phyloP scores from a whole-genome alignment of 139 green algal species.

The Spirogloea muscicola region DNA sequence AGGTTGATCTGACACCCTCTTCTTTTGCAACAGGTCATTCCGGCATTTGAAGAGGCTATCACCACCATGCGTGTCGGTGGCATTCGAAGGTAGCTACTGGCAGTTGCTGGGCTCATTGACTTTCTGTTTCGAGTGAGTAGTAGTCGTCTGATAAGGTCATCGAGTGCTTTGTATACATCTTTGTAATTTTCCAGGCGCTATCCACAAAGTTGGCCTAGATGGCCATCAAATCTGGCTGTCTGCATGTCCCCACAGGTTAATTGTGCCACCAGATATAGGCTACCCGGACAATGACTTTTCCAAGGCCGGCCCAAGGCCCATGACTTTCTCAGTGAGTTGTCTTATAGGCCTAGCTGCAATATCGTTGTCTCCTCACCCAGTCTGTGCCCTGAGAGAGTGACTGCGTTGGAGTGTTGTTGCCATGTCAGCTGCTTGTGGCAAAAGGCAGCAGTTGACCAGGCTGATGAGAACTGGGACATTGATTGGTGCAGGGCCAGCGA shows the following conservation, averaged over 20 bases:
- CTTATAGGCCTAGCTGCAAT: neutral
- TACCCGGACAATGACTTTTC: conserved; percentile 48
- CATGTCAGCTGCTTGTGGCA: neutral
- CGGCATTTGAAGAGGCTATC: conserved; percentile 64
- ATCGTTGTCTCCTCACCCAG: no score
- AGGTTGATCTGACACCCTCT: no score
- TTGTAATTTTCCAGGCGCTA: no score
- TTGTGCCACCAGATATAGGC: conserved; percentile 53
- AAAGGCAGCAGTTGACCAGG: neutral
- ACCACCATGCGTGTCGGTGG: conserved; percentile 60
- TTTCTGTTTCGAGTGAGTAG: neutral
- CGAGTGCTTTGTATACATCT: no score
- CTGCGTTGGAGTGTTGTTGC: neutral
- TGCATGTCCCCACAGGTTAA: conserved; percentile 36
- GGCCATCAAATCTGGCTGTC: neutral
- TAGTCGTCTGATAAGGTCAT: neutral
- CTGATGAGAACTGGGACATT: neutral
- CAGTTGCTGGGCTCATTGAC: neutral
- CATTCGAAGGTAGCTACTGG: conserved; percentile 39
- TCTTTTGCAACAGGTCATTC: conserved; percentile 44
- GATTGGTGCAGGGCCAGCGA: conserved; percentile 40
- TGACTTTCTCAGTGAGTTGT: conserved; percentile 49
- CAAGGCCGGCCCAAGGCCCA: conserved; percentile 47
- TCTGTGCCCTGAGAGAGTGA: no score
- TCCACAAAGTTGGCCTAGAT: no score